Conservation (phyloP, 768 basidiomycete genomes). For the Auricularia sp. region DNA sequence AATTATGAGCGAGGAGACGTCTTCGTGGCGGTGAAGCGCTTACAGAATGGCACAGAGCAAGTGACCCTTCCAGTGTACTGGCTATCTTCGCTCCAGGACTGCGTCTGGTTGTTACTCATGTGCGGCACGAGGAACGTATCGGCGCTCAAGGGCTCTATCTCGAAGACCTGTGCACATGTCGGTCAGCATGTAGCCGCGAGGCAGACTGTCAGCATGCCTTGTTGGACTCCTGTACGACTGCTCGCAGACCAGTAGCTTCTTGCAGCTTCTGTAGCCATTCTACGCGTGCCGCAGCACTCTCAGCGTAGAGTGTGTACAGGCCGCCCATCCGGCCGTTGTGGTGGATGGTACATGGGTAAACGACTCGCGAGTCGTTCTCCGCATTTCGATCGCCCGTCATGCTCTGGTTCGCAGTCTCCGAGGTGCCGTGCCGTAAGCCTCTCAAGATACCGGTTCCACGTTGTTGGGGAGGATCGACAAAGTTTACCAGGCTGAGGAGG, state of each 20-base stretch:
- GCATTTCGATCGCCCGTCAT: conserved; percentile 23
- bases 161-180: conserved; percentile 51
- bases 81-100: conserved; percentile 59
- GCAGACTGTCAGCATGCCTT: conserved; percentile 31
- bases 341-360: conserved; percentile 81
- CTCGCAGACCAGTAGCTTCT: conserved; percentile 76
- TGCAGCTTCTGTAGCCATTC: conserved; percentile 90
- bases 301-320: conserved; percentile 78
- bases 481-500: conserved; percentile 73
- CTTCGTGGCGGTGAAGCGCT: conserved; percentile 11
- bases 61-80: conserved; percentile 75
- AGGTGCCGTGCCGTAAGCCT: conserved; percentile 34
- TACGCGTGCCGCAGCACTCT: conserved; percentile 56
- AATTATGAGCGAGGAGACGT: conserved; percentile 6
- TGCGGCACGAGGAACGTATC: conserved; percentile 82
- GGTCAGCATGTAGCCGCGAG: neutral
- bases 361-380: conserved; percentile 55
- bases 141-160: conserved; percentile 78
- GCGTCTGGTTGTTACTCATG: conserved; percentile 26
- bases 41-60: conserved; percentile 88
- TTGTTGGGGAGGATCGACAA: conserved; percentile 69
- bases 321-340: conserved; percentile 86
- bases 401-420: conserved; percentile 15
- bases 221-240: conserved; percentile 83
- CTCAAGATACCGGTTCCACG: conserved; percentile 65